Base-by-base conservation (phyloP, 805 yeast species). In the Tetrapisispora fleetii region DNA sequence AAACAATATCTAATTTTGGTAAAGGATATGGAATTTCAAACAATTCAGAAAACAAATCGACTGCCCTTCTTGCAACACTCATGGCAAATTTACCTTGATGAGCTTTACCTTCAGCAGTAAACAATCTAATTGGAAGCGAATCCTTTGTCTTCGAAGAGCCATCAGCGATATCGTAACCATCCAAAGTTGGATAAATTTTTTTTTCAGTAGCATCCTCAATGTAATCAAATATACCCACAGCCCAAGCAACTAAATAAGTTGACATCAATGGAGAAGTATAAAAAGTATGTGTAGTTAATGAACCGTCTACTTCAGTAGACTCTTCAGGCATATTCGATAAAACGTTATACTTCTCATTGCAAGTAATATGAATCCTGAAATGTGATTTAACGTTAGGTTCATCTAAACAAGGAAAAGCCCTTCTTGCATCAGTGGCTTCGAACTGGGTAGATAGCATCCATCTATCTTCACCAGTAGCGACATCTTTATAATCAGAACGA, bases 1-100 rank as follows among this genome's bases (percentile, higher is more conserved):
- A 90, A 37, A 87, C 70, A 67, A 85, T 71, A 61, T 87, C 95
- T 63, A 85, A 69, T 67, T 86, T 86, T 41, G 95, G 91, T 56
- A 86, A 72, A 21, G 95, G 93, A 60, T 84, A 86, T 45, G 79
- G 78, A 56, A 82, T 78, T 53, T 78, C 85, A 62, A 83, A 83
- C 50, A 77, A 73, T 57, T 76, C 62, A 56, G 81, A 86, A 57
- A 82, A 83, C 65, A 82, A 83, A 53, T 69, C 74, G 58, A 83
- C 73, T 7, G 85, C 78, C 59, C 74, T 73, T 28, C 84, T 83
- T 30, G 85, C 84, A 38, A 75, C 64, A 50, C 78, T 83, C 44
- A 81, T 79, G 8, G 85, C 72, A 65, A 80, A 83, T 68, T 54
- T 66, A 55, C 87, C 85, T 58, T 78, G 75, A 44, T 73, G 67